Evolutionary conservation across 768 basidiomycete genomes (phyloP).

Genomic region (Tricholoma hemisulphureum): DNA sequence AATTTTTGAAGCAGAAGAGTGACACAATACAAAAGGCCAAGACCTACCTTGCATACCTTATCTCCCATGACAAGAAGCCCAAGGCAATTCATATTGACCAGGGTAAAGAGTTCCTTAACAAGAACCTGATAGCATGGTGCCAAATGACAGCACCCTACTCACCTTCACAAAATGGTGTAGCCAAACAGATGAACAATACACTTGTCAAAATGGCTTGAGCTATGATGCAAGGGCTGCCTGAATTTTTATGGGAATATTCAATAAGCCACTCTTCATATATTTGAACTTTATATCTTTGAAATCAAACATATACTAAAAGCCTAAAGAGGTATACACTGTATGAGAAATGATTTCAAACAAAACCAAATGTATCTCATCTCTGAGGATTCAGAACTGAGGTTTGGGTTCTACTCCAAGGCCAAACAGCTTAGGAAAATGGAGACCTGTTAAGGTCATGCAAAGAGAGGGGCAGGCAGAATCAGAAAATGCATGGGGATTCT

Average conservation of each 20-base stretch:
- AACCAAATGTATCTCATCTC: too few species aligned
- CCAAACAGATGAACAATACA: too few species aligned
- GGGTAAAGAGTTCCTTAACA: not conserved
- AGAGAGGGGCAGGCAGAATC: too few species aligned
- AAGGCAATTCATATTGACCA: not conserved
- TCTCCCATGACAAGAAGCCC: not conserved
- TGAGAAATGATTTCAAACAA: slow-evolving; percentile 15
- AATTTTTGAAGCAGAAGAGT: slow-evolving; percentile 1
- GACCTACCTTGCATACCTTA: not conserved
- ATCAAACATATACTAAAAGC: not conserved
- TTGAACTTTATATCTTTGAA: not conserved
- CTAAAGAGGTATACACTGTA: slow-evolving; percentile 18
- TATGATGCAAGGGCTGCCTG: too few species aligned
- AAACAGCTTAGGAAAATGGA: too few species aligned
- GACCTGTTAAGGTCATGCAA: too few species aligned
- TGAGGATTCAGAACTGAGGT: slow-evolving; percentile 25
- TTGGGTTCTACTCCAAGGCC: slow-evolving; percentile 20
- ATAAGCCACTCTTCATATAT: not conserved
- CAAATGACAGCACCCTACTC: too few species aligned
- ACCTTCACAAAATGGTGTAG: too few species aligned
- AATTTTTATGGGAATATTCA: slow-evolving; percentile 1
- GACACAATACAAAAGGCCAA: slow-evolving; percentile 6
- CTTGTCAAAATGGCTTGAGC: too few species aligned
- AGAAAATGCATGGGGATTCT: too few species aligned
- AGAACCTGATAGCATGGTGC: not conserved